These are phyloP conservation scores for Endogone sp. DNA, from an alignment of 192 early-diverging fungal species.

Conservation along the genomic window DNA sequence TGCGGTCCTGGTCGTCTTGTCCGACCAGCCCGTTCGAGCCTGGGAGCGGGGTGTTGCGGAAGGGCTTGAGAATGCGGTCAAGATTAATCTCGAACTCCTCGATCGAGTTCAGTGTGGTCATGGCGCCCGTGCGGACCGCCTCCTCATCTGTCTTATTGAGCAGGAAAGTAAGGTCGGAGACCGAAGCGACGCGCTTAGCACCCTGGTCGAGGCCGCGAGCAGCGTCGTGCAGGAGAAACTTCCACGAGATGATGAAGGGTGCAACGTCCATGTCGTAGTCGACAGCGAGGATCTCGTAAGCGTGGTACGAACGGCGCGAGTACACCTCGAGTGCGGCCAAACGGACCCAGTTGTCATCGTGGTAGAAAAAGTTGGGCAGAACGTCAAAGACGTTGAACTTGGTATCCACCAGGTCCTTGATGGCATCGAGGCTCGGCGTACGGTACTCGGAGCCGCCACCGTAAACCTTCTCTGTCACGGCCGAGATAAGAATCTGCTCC, in stretches of 20 bases:
- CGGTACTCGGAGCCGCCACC: slow-evolving; percentile 66
- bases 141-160: slow-evolving; percentile 67
- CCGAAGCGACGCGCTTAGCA: slow-evolving; percentile 68
- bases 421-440: slow-evolving; percentile 71
- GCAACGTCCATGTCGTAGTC: slow-evolving; percentile 61
- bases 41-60: slow-evolving; percentile 36
- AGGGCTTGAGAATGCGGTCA: slow-evolving; percentile 53
- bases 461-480: slow-evolving; percentile 74
- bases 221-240: slow-evolving; percentile 59
- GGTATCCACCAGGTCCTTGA: slow-evolving; percentile 84
- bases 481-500: slow-evolving; percentile 74
- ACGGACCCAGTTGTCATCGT: slow-evolving; percentile 69
- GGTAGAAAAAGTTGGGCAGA: slow-evolving; percentile 90
- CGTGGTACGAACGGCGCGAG: slow-evolving; percentile 95
- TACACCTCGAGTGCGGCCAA: slow-evolving; percentile 94
- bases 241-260: slow-evolving; percentile 74
- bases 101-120: slow-evolving; percentile 70
- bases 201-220: slow-evolving; percentile 34
- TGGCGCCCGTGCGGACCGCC: slow-evolving; percentile 80
- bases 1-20: slow-evolving; percentile 20
- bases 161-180: slow-evolving; percentile 79
- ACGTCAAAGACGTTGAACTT: slow-evolving; percentile 96
- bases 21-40: slow-evolving; percentile 14
- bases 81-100: slow-evolving; percentile 69
- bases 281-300: slow-evolving; percentile 89